A percentile compares a stretch with the other conserved stretches of the same genome.
Conservation (phyloP, 2,329 filamentous ascomycete genomes). For the Epichloe brachyelytri region DNA sequence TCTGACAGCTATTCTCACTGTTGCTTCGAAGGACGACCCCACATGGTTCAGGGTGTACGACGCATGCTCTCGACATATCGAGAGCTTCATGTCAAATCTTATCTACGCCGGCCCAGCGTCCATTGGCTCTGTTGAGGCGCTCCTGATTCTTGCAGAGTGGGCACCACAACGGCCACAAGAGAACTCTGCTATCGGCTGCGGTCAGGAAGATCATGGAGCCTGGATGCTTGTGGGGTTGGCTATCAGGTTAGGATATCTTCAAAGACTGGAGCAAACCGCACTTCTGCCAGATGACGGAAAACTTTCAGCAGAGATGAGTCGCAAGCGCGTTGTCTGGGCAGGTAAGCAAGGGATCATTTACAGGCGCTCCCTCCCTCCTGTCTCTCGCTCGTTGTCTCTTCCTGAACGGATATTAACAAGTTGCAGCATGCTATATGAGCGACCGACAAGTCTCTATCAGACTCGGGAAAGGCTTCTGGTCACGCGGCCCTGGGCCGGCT, state of each 20-base stretch:
- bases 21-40: slow-evolving; percentile 58
- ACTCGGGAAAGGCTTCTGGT: slow-evolving; percentile 63
- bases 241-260: slow-evolving; percentile 55
- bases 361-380: too few relatives aligned
- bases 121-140: slow-evolving; percentile 57
- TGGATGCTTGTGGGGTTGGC: slow-evolving; percentile 69
- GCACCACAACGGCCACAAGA: slow-evolving; percentile 51
- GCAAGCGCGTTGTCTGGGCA: slow-evolving; percentile 56
- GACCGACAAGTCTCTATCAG: slow-evolving; percentile 58
- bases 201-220: slow-evolving; percentile 60
- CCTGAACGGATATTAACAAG: neutral
- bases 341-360: slow-evolving; percentile 19
- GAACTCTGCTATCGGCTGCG: slow-evolving; percentile 51
- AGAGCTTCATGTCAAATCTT: slow-evolving; percentile 51
- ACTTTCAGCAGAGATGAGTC: slow-evolving; percentile 45
- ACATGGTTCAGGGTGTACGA: slow-evolving; percentile 51
- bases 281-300: slow-evolving; percentile 47
- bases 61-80: slow-evolving; percentile 57
- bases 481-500: slow-evolving; percentile 54
- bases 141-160: slow-evolving; percentile 61
- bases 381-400: neutral
- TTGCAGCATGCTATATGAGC: slow-evolving; percentile 46
- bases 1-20: slow-evolving; percentile 56
- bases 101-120: slow-evolving; percentile 53
- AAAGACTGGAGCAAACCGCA: slow-evolving; percentile 55